Base-by-base conservation (phyloP, 2,329 filamentous ascomycete species). In the Keithomyces neogunnii region DNA sequence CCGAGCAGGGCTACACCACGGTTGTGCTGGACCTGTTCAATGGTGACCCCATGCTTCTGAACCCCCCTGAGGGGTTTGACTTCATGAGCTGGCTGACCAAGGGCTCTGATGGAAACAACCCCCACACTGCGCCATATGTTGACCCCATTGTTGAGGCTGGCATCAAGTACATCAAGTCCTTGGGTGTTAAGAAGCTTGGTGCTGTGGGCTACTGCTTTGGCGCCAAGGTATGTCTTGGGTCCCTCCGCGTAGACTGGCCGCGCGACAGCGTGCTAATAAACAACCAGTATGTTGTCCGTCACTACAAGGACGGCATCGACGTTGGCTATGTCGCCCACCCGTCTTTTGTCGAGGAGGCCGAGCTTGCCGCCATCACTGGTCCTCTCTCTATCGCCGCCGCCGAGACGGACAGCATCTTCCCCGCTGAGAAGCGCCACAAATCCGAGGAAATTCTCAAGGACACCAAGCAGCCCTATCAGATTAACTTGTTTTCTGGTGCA, bases 401-500 rank as follows among this genome's bases (percentile, higher is more conserved):
- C 29, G 79, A 86, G 62, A 78, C 66, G 13, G 84, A 88, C 62
- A 45, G 53, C 28, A 74, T 85, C 62, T 82, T 86, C 70, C 71
- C 81, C 0, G 63, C 73, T 2, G 72, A 74, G 30, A 74, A 77
- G 60, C 75, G 84, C 36, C 67, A 74, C 55, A 68, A 75, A 60
- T 76, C 79, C 3, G 84, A 88, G 65, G 74, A 75, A 30, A 75
- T 85, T 31, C 73, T 89, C 43, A 62, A 65, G 33, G 68, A 75
- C 49, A 76, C 74, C 31, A 69, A 67, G 3, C 66, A 74, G 52
- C 69, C 82, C 6, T 92, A 84, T 68, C 84, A 89, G 65, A 77
- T 90, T 53, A 81, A 75, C 55, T 67, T 92, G 42, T 92, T 84
- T 72, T 79, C 80, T 13, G 80, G 79, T 38, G 84, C 86, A 5